Base-by-base conservation (phyloP, 345 rosid species). In the Pistacia atlantica region DNA sequence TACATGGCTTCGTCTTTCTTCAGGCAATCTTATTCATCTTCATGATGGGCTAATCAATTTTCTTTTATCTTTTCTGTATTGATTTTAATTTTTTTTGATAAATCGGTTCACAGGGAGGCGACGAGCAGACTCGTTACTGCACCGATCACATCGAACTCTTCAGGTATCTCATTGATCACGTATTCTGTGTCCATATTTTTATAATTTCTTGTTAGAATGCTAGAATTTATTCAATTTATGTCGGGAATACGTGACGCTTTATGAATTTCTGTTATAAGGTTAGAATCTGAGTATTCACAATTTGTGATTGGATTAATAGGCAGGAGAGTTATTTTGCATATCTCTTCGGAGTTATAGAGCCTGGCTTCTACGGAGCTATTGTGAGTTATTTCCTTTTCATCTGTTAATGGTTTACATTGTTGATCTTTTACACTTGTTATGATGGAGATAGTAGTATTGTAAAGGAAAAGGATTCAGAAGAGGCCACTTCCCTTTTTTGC, bases 251-350 rank as follows among this genome's bases (percentile, higher is more conserved):
- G n/a, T 13, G 49, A 14, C 4, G 14, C 16, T 33, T 54, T 54
- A 20, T 71, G 52, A 71, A 57, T 56, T 10, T 18, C n/a, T 5
- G 11, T 71, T 37, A 13, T 12, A 42, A 71, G 28, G n/a, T 25
- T 73, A 17, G 11, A 20, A 46, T 64, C 17, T 54, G 49, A 20
- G 6, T 65, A 31, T n/a, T 63, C 38, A 58, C 72, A 67, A n/a
- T 65, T 59, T 62, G 62, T 61, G 75, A 16, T 45, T 77, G 78
- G 71, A 49, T 20, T 59, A 76, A 55, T 72, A 95, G 97, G 86
- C 95, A 92, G 83, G 92, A 88, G 83, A 91, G 98, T 84, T 95
- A 93, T 82, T 93, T 95, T 79, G 94, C 99, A 33, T 93, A 95
- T 83, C 82, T 93, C 68, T 93, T 95, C 84, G 99, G 98, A 72